Conservation (phyloP, 306 rosid species). For the Begonia masoniana region DNA sequence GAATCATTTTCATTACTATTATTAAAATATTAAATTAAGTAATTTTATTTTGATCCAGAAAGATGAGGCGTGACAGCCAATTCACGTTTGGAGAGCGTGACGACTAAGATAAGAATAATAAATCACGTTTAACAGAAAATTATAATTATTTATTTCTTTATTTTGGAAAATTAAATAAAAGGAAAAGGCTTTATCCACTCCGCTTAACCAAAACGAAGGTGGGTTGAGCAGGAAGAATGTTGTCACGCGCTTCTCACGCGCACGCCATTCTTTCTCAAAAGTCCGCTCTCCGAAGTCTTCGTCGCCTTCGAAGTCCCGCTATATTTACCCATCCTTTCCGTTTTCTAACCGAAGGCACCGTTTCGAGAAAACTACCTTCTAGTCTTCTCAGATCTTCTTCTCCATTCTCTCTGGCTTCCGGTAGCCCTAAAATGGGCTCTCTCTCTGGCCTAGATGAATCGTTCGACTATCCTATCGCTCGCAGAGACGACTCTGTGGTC, state of each 20-base stretch:
- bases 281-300: neutral
- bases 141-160: no score
- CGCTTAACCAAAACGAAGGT: no score
- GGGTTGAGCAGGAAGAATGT: conserved; percentile 9
- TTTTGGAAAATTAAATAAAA: no score
- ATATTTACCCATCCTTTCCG: no score
- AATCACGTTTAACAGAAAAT: no score
- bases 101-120: no score
- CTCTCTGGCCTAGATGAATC: conserved; percentile 17
- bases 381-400: conserved; percentile 6
- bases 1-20: no score
- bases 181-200: no score
- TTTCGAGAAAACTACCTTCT: conserved; percentile 6
- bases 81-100: no score
- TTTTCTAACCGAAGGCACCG: neutral
- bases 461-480: conserved; percentile 45
- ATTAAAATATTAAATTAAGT: no score
- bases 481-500: conserved; percentile 54
- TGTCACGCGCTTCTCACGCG: conserved; percentile 18
- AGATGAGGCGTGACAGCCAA: no score
- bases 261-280: neutral
- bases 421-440: conserved; percentile 42
- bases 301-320: neutral
- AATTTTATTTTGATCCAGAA: no score
- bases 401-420: neutral